These are phyloP conservation scores for Aspergillus incahuasiensis DNA, from an alignment of 495 filamentous ascomycete genomes.

Conservation along the genomic window DNA sequence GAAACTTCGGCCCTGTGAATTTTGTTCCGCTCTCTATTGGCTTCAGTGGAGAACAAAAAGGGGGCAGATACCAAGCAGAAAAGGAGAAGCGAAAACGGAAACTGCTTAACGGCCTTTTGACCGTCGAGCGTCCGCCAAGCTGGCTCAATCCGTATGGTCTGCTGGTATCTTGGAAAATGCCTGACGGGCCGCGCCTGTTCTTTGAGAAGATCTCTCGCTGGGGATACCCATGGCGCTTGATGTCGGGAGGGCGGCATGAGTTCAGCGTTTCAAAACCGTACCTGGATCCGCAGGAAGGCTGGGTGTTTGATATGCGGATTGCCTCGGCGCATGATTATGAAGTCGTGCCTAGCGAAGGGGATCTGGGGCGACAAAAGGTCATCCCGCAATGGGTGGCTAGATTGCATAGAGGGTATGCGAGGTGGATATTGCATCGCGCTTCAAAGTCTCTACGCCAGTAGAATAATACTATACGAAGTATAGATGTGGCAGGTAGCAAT, in stretches of 20 bases:
- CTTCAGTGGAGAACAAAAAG: background rate
- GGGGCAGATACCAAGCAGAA: too few relatives aligned
- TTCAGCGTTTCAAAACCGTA: conserved; percentile 31
- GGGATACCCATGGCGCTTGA: conserved; percentile 35
- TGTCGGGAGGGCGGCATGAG: conserved; percentile 33
- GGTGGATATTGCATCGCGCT: conserved; percentile 22
- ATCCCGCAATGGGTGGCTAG: conserved; percentile 24
- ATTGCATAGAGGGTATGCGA: conserved; percentile 31
- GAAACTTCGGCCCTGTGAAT: background rate
- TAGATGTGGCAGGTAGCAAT: too few relatives aligned
- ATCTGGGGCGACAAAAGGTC: conserved; percentile 22
- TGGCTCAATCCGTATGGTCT: conserved; percentile 15
- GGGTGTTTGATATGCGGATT: conserved; percentile 30
- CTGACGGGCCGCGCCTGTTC: conserved; percentile 21
- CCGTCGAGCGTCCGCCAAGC: conserved; percentile 17
- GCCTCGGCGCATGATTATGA: conserved; percentile 32
- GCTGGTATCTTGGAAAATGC: conserved; percentile 23
- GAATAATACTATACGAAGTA: too few relatives aligned
- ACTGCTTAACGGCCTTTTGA: conserved; percentile 21
- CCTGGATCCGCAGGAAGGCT: conserved; percentile 1
- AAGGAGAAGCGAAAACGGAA: background rate
- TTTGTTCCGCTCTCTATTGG: background rate
- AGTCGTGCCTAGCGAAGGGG: conserved; percentile 20
- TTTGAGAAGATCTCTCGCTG: conserved; percentile 29
- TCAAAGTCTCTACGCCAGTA: too few relatives aligned